Conservation (phyloP, 2,329 filamentous ascomycete species). For the Phaeosphaeriaceae sp. region DNA sequence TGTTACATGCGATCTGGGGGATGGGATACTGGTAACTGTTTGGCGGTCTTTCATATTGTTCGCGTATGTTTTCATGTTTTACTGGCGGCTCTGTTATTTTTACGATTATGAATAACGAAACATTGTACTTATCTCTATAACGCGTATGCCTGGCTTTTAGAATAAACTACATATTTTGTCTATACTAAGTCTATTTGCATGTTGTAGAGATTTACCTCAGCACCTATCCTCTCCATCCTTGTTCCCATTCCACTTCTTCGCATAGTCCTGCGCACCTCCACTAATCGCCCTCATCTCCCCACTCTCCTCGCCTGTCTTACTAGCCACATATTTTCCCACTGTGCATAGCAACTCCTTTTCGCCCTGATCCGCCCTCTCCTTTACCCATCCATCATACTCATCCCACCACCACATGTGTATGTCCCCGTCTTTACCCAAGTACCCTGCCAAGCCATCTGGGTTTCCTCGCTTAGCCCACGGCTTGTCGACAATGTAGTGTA, state of each 20-base stretch:
- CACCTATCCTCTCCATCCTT: no score
- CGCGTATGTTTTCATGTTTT: no score
- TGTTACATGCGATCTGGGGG: no score
- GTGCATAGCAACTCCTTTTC: slow-evolving; percentile 25
- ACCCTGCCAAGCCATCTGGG: slow-evolving; percentile 53
- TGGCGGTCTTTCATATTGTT: no score
- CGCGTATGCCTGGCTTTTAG: no score
- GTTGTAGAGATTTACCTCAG: no score
- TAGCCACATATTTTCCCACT: slow-evolving; percentile 33
- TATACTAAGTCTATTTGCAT: no score
- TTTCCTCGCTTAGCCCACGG: slow-evolving; percentile 57
- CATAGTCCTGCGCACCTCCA: slow-evolving; percentile 40
- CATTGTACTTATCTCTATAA: no score
- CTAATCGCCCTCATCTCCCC: slow-evolving; percentile 42
- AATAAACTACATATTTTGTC: no score
- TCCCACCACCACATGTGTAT: slow-evolving; percentile 63
- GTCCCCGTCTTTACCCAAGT: slow-evolving; percentile 58
- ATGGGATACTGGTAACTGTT: no score
- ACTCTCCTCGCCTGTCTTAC: slow-evolving; percentile 22
- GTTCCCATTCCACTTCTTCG: slow-evolving; percentile 41
- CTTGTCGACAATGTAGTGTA: slow-evolving; percentile 64
- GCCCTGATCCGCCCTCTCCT: slow-evolving; percentile 27
- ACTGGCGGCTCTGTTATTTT: no score
- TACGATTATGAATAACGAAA: no score
- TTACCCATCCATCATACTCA: slow-evolving; percentile 52